Evolutionary conservation across 208 protist genomes (phyloP), one percentile per base, ranked within the genome.

Genomic region (Leishmania major): DNA sequence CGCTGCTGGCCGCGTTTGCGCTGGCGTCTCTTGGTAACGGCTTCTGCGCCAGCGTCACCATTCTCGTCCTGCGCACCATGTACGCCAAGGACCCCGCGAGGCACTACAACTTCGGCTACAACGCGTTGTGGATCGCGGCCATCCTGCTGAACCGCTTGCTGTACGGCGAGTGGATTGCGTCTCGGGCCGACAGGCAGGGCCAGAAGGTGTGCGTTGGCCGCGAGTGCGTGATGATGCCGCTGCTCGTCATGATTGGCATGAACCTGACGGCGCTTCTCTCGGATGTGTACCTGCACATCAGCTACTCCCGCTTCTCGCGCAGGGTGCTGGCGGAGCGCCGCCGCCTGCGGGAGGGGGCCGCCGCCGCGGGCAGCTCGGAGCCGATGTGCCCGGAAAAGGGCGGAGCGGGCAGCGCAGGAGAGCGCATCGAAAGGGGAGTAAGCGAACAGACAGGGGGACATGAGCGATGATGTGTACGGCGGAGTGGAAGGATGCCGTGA

Each of bases 151-250:
- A 96, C 85, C 87, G 90, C 57, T 31, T 94, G 47, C 66, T 96
- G 31, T 96, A 90, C 80, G 93, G 88, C n/a, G 93, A 94, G 84
- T 92, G 88, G 88, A 89, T 85, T 77, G 87, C 89, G n/a, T n/a
- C 64, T 22, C 82, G 82, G 74, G 89, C 91, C 22, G 85, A 88
- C 35, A 90, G 90, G 77, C 80, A 91, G 78, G 78, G 67, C 37
- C 7, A 57, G 10, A 86, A 69, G 35, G 47, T 90, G 13, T 92
- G 90, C 86, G 5, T 83, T 10, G 80, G 76, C n/a, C 74, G 77
- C 37, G 55, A 47, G 40, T 93, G 90, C 77, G 90, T 93, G 28
- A 35, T 90, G 82, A 91, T 88, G 85, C 88, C 88, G 53, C 47
- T 93, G 60, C 19, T 84, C 19, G 87, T 93, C 15, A 85, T 93